Conservation (phyloP, 140 eudicot genomes). For the Cichorium intybus region DNA sequence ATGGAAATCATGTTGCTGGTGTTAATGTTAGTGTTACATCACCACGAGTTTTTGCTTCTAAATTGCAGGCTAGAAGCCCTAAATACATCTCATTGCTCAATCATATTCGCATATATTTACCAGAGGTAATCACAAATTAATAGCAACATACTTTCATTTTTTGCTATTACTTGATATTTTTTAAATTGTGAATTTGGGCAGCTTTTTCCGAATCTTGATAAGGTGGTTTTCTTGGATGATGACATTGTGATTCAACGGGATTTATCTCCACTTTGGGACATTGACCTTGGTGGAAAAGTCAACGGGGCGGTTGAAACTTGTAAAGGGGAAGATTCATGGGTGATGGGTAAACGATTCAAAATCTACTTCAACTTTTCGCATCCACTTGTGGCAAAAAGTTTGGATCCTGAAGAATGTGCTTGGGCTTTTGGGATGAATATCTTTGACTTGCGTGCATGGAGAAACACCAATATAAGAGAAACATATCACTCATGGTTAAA, state of each 20-base stretch:
- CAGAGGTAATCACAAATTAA: slow-evolving; percentile 65
- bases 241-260: slow-evolving; percentile 94
- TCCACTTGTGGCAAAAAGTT: slow-evolving; percentile 75
- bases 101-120: slow-evolving; percentile 96
- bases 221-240: slow-evolving; percentile 94
- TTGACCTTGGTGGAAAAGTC: slow-evolving; percentile 88
- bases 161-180: neutral
- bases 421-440: slow-evolving; percentile 99
- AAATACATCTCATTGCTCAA: slow-evolving; percentile 91
- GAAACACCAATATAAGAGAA: slow-evolving; percentile 77
- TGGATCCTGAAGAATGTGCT: slow-evolving; percentile 96
- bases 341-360: slow-evolving; percentile 85
- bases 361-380: slow-evolving; percentile 97
- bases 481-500: slow-evolving; percentile 92
- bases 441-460: slow-evolving; percentile 89
- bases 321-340: slow-evolving; percentile 96
- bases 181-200: slow-evolving; percentile 29
- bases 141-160: too few species aligned
- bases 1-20: slow-evolving; percentile 81
- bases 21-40: slow-evolving; percentile 83
- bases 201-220: slow-evolving; percentile 95
- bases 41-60: slow-evolving; percentile 85
- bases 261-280: slow-evolving; percentile 91
- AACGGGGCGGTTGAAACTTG: slow-evolving; percentile 99
- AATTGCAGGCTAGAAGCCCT: slow-evolving; percentile 94